These are phyloP conservation scores for Mentha longifolia DNA, from an alignment of 257 asterid species.

Conservation along the genomic window DNA sequence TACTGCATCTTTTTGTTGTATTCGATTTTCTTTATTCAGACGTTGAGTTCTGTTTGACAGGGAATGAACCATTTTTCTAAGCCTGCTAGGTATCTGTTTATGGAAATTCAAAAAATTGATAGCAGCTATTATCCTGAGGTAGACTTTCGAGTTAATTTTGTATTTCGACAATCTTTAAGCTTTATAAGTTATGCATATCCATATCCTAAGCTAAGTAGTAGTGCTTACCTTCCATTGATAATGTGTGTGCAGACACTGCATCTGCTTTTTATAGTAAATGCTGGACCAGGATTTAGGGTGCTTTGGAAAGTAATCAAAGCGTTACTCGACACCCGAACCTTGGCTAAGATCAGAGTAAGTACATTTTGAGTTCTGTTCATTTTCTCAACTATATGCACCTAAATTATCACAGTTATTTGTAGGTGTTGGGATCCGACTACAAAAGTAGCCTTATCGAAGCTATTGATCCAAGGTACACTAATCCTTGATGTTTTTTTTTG, in stretches of 20 bases:
- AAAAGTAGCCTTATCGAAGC: slow-evolving; percentile 55
- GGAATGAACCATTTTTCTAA: slow-evolving; percentile 71
- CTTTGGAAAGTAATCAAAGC: slow-evolving; percentile 69
- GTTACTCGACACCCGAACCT: slow-evolving; percentile 72
- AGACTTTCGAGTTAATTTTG: slow-evolving; percentile 18
- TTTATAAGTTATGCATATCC: neutral
- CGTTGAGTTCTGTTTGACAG: slow-evolving; percentile 40
- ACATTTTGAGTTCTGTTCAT: slow-evolving; percentile 9
- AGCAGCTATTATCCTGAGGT: slow-evolving; percentile 87
- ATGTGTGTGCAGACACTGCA: slow-evolving; percentile 62
- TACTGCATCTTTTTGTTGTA: neutral
- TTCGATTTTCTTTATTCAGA: neutral
- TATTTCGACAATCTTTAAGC: neutral
- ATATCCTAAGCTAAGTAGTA: neutral
- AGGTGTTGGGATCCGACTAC: slow-evolving; percentile 77
- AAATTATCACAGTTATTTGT: slow-evolving; percentile 24
- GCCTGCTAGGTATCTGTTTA: slow-evolving; percentile 71
- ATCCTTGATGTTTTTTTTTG: neutral
- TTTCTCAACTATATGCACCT: neutral
- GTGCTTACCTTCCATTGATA: neutral
- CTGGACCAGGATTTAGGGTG: slow-evolving; percentile 70
- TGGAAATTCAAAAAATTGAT: slow-evolving; percentile 76
- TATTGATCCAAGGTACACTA: slow-evolving; percentile 62
- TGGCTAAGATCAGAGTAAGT: slow-evolving; percentile 69
- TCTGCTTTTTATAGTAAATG: slow-evolving; percentile 66